Evolutionary conservation across 78 protist species (phyloP).

Genomic region (Thecamonas trahens): DNA sequence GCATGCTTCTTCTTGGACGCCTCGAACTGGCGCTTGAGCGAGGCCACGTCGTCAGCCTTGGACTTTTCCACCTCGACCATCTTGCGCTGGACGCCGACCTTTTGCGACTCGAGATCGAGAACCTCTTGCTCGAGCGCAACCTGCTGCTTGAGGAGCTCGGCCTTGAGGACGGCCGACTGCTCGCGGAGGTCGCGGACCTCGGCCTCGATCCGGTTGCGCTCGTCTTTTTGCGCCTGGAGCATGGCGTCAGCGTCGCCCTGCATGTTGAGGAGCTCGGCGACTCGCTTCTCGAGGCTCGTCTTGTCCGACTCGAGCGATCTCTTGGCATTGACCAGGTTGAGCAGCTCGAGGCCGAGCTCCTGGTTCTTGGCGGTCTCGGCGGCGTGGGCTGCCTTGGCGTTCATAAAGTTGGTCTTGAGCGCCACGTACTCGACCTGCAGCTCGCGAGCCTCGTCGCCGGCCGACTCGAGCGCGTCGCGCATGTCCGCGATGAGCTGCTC

Average conservation of each 20-base stretch:
- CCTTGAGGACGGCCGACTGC: background rate
- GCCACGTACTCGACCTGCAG: background rate
- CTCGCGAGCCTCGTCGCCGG: background rate
- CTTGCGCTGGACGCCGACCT: background rate
- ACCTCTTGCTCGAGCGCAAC: background rate
- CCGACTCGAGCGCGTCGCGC: background rate
- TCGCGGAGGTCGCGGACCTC: background rate
- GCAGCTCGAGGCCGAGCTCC: background rate
- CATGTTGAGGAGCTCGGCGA: background rate
- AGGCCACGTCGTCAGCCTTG: too few species aligned
- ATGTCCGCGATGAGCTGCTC: background rate
- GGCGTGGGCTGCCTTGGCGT: background rate
- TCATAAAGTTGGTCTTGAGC: background rate
- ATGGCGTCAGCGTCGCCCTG: background rate
- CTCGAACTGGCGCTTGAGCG: too few species aligned
- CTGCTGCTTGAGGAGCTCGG: background rate
- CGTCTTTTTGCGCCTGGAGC: background rate
- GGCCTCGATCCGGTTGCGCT: background rate
- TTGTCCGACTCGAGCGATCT: background rate
- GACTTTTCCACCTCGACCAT: too few species aligned
- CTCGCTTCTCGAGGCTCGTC: background rate
- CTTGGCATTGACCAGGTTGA: background rate
- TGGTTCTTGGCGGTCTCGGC: background rate
- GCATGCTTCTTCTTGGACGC: background rate
- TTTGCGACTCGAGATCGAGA: background rate